A percentile compares a stretch with the other conserved stretches of the same genome.
Evolutionary conservation across 345 rosid genomes (phyloP).

Genomic region (Pelargonium nanum): DNA sequence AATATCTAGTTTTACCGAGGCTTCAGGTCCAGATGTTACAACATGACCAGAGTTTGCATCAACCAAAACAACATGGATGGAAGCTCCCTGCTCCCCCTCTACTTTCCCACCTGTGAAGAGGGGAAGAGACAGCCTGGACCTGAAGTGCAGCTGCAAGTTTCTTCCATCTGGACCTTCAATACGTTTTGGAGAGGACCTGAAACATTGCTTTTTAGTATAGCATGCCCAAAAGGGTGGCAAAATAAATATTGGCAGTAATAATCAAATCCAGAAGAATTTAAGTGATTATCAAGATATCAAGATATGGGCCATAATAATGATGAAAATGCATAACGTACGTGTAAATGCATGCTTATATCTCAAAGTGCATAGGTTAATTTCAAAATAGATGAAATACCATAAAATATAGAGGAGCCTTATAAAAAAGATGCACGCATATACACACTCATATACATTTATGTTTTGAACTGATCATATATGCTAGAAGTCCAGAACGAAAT

Average conservation of each 20-base stretch:
- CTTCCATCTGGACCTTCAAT: constrained; percentile 18
- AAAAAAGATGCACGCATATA: no score
- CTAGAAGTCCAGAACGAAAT: no score
- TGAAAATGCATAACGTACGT: neutral
- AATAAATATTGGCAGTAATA: neutral
- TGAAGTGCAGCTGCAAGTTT: constrained; percentile 27
- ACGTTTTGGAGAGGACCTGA: constrained; percentile 22
- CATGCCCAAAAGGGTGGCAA: neutral
- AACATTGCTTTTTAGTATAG: neutral
- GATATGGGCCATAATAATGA: neutral
- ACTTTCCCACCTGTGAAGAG: constrained; percentile 27
- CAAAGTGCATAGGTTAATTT: no score
- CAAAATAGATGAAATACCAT: no score
- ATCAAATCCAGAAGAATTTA: neutral
- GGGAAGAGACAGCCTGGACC: constrained; percentile 22
- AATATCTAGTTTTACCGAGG: constrained; percentile 22
- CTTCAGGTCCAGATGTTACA: constrained; percentile 26
- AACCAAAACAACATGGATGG: constrained; percentile 20
- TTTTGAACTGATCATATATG: no score
- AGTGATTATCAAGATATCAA: neutral
- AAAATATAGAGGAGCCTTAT: no score
- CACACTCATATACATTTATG: no score
- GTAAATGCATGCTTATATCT: neutral
- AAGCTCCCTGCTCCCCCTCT: constrained; percentile 25
- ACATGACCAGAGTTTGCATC: constrained; percentile 21